Evolutionary conservation across 176 grass and related monocot genomes (phyloP).

Genomic region (Oryza punctata): DNA sequence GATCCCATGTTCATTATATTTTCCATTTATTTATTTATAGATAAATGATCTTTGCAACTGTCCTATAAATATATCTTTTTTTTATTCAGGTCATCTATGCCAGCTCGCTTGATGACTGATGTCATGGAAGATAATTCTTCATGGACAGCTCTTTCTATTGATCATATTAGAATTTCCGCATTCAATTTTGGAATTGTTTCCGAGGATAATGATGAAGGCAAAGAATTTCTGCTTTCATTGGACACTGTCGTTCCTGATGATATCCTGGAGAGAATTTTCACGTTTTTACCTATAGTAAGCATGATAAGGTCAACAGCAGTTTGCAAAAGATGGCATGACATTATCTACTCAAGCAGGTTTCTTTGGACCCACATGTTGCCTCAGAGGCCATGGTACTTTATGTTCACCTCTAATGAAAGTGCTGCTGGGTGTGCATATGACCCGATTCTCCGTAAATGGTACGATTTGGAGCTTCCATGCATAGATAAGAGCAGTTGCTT

Average conservation of each 20-base stretch:
- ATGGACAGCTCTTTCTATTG: conserved; percentile 49
- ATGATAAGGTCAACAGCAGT: conserved; percentile 67
- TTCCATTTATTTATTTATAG: conserved; percentile 2
- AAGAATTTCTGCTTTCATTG: conserved; percentile 56
- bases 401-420: conserved; percentile 76
- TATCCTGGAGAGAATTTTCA: conserved; percentile 82
- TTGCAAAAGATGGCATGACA: conserved; percentile 76
- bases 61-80: background rate
- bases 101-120: conserved; percentile 1
- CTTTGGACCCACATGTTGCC: conserved; percentile 64
- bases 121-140: conserved; percentile 55
- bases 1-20: background rate
- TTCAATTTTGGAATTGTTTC: conserved; percentile 40
- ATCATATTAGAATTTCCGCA: conserved; percentile 32
- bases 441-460: conserved; percentile 79
- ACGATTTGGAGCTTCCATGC: conserved; percentile 67
- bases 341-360: conserved; percentile 67
- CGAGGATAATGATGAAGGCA: conserved; percentile 29
- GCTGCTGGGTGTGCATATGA: conserved; percentile 82
- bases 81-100: conserved; percentile 48
- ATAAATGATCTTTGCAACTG: background rate
- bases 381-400: conserved; percentile 95
- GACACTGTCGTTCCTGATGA: conserved; percentile 74
- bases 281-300: conserved; percentile 78
- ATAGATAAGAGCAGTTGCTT: conserved; percentile 77